A percentile compares a stretch with the other conserved stretches of the same genome.
Conservation (phyloP, 345 rosid genomes). For the Litchi chinensis region DNA sequence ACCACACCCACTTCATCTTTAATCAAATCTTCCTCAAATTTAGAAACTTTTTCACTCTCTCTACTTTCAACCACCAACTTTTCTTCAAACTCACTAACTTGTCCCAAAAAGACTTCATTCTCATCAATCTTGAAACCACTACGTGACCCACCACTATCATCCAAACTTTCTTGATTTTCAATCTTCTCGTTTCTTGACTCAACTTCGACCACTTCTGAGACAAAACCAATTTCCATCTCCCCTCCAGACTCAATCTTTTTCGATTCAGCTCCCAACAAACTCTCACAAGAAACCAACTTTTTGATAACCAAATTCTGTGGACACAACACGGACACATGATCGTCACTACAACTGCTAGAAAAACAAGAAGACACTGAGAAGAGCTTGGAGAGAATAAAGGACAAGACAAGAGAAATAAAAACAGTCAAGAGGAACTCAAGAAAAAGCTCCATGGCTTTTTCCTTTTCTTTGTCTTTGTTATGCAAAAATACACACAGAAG, state of each 20-base stretch:
- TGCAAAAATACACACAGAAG: not conserved
- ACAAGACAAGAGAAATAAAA: conserved; percentile 24
- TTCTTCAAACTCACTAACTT: not conserved
- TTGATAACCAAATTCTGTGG: not conserved
- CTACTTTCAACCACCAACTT: not conserved
- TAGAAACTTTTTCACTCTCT: not conserved
- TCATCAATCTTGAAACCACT: conserved; percentile 8
- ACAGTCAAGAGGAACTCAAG: conserved; percentile 25
- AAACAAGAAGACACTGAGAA: conserved; percentile 15
- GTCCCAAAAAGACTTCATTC: conserved; percentile 7
- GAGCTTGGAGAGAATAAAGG: conserved; percentile 29
- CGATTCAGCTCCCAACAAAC: conserved; percentile 2
- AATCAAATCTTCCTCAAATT: conserved; percentile 14
- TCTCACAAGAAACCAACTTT: not conserved
- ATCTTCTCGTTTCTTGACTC: conserved; percentile 7
- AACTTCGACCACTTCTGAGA: conserved; percentile 11
- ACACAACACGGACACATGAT: conserved; percentile 10
- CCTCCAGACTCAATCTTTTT: not conserved
- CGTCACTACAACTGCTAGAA: not conserved
- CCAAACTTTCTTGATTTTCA: not conserved
- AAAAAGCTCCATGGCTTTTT: conserved; percentile 32
- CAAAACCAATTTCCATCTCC: conserved; percentile 27
- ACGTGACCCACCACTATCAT: conserved; percentile 9
- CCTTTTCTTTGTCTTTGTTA: not conserved
- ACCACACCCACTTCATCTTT: not conserved